phyloP scores from a whole-genome alignment of 208 protist species.

The Acanthamoeba quina region DNA sequence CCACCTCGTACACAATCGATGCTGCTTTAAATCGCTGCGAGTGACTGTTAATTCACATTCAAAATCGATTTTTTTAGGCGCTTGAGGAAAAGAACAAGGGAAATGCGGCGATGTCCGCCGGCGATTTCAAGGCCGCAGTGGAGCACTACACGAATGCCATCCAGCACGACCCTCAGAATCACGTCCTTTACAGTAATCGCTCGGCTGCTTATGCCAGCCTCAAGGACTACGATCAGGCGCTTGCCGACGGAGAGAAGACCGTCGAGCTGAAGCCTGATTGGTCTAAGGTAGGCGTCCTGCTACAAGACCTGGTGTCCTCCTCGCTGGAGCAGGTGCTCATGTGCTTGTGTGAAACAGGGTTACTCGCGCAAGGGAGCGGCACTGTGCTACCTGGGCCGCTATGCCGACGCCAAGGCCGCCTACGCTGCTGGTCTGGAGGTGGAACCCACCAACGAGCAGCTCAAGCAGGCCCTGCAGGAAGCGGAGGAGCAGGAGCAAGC shows the following conservation, averaged over 20 bases:
- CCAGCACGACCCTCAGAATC: conserved; percentile 67
- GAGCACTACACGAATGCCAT: conserved; percentile 84
- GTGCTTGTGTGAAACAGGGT: not conserved
- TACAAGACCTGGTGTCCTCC: not conserved
- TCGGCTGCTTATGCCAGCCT: conserved; percentile 82
- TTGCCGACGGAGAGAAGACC: conserved; percentile 87
- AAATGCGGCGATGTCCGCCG: conserved; percentile 95
- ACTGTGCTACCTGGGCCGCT: conserved; percentile 75
- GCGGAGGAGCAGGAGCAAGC: conserved; percentile 50
- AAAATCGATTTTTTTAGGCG: not conserved
- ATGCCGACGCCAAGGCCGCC: conserved; percentile 78
- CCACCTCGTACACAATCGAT: not conserved
- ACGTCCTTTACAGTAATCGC: conserved; percentile 87
- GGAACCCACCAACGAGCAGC: conserved; percentile 78
- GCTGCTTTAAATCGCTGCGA: not conserved
- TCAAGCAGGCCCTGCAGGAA: conserved; percentile 72
- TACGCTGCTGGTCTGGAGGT: conserved; percentile 80
- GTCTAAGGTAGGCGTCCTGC: conserved; percentile 85
- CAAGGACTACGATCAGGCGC: conserved; percentile 83
- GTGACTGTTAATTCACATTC: too few species aligned
- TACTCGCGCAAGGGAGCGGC: conserved; percentile 88
- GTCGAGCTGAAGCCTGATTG: conserved; percentile 88
- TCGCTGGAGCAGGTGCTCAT: not conserved
- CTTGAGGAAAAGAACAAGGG: conserved; percentile 84
- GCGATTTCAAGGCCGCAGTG: conserved; percentile 93